phyloP scores from a whole-genome alignment of 1,284 basidiomycete genomes.

The Gomphus bonarii region DNA sequence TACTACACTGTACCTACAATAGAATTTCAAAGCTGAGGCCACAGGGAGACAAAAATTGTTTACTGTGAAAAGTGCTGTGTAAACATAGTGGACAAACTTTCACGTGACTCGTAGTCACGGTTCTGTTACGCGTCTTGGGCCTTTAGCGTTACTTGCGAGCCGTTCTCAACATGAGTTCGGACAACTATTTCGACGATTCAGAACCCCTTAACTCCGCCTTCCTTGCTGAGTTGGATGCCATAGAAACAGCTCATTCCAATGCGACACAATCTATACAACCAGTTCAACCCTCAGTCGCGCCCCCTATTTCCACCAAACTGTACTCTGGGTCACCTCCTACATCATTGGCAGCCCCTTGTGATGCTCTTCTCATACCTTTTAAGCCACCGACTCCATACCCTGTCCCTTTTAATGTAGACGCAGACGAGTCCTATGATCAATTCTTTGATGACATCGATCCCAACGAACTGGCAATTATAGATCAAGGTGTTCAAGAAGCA shows the following conservation, averaged over 20 bases:
- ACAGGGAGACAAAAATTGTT: neutral
- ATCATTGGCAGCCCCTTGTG: neutral
- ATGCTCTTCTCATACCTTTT: slow-evolving; percentile 10
- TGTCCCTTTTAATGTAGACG: slow-evolving; percentile 19
- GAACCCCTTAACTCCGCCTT: slow-evolving; percentile 41
- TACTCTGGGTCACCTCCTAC: slow-evolving; percentile 1
- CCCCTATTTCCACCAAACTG: neutral
- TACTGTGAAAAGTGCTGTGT: neutral
- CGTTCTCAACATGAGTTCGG: slow-evolving; percentile 47
- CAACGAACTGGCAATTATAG: slow-evolving; percentile 39
- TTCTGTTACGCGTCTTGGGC: neutral
- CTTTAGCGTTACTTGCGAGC: neutral
- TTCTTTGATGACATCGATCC: slow-evolving; percentile 44
- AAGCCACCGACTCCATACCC: slow-evolving; percentile 11
- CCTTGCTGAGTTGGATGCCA: slow-evolving; percentile 46
- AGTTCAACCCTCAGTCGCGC: neutral
- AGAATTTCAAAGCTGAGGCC: too few relatives aligned
- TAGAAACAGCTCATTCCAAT: slow-evolving; percentile 47
- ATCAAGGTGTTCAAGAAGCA: slow-evolving; percentile 23
- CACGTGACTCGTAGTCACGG: too few relatives aligned
- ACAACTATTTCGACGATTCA: slow-evolving; percentile 49
- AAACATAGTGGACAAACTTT: too few relatives aligned
- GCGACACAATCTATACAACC: slow-evolving; percentile 15
- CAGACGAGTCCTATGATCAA: slow-evolving; percentile 36
- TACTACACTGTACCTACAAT: too few relatives aligned